phyloP scores from a whole-genome alignment of 257 asterid genomes.

The Orobanche coerulescens region DNA sequence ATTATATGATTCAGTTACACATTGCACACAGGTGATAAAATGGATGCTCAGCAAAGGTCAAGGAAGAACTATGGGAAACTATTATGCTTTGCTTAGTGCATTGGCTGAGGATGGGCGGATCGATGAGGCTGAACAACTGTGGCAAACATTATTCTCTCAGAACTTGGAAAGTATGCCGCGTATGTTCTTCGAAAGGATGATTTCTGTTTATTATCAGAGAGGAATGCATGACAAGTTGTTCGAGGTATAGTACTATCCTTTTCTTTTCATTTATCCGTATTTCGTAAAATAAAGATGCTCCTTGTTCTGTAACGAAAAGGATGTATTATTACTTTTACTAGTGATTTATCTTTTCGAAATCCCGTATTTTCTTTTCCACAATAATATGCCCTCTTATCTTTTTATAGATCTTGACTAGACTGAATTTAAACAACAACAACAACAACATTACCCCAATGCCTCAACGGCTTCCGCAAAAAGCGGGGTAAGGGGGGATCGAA shows the following conservation, averaged over 20 bases:
- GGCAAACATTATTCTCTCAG: slow-evolving; percentile 65
- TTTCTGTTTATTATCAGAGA: slow-evolving; percentile 53
- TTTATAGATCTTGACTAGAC: too few relatives aligned
- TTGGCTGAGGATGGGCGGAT: slow-evolving; percentile 85
- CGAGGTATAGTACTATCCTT: slow-evolving; percentile 48
- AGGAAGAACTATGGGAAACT: slow-evolving; percentile 97
- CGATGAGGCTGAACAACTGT: slow-evolving; percentile 88
- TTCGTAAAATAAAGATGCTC: background rate
- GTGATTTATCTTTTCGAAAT: background rate
- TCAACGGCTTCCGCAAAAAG: too few relatives aligned
- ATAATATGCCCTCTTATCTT: background rate
- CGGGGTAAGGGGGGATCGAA: too few relatives aligned
- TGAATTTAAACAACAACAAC: too few relatives aligned
- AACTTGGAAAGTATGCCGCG: slow-evolving; percentile 89
- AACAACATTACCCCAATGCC: too few relatives aligned
- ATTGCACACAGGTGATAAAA: slow-evolving; percentile 52
- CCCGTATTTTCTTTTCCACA: background rate
- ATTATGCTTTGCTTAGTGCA: slow-evolving; percentile 70
- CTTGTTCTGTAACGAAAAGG: background rate
- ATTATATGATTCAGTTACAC: slow-evolving; percentile 9
- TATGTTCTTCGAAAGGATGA: slow-evolving; percentile 75
- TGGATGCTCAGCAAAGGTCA: slow-evolving; percentile 99
- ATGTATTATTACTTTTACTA: background rate
- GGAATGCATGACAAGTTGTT: slow-evolving; percentile 85
- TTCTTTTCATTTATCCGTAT: slow-evolving; percentile 7